A percentile compares a stretch with the other conserved stretches of the same genome.
phyloP scores from a whole-genome alignment of 805 yeast genomes.

The Wickerhamomyces rabaulensis region DNA sequence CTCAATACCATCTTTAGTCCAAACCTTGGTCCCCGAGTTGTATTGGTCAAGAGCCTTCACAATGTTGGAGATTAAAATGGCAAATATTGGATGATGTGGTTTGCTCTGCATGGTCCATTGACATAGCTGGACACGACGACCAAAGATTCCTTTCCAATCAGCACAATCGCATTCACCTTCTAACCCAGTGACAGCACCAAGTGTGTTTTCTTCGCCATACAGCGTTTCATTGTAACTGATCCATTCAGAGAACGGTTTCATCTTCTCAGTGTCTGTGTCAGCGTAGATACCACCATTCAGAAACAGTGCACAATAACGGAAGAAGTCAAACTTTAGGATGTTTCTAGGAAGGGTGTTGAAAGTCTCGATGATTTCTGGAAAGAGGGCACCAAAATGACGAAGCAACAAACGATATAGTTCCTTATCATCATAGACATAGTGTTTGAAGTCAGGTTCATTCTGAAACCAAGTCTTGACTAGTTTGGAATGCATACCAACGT shows the following conservation, averaged over 20 bases:
- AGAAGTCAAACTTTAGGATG: constrained; percentile 49
- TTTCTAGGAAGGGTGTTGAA: constrained; percentile 46
- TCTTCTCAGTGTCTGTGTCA: constrained; percentile 48
- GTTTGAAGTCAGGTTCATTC: constrained; percentile 9
- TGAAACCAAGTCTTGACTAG: constrained; percentile 8
- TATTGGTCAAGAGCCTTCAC: constrained; percentile 43
- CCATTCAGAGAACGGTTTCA: constrained; percentile 56
- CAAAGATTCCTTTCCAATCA: constrained; percentile 47
- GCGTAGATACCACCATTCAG: constrained; percentile 59
- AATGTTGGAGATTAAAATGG: constrained; percentile 48
- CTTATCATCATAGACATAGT: constrained; percentile 29
- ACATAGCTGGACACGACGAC: constrained; percentile 54
- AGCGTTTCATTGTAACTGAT: constrained; percentile 31
- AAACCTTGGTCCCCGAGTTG: constrained; percentile 23
- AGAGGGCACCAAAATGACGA: constrained; percentile 29
- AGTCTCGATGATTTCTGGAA: constrained; percentile 50
- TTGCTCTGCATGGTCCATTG: constrained; percentile 59
- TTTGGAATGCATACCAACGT: constrained; percentile 28
- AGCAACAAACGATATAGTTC: constrained; percentile 23
- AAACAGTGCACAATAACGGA: constrained; percentile 46
- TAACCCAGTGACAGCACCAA: constrained; percentile 51
- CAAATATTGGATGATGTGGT: constrained; percentile 55
- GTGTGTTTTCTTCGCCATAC: constrained; percentile 22
- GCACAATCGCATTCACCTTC: constrained; percentile 49
- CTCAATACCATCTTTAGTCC: constrained; percentile 23